Evolutionary conservation across 2,329 filamentous ascomycete genomes (phyloP).

Genomic region (Epichloe brachyelytri): DNA sequence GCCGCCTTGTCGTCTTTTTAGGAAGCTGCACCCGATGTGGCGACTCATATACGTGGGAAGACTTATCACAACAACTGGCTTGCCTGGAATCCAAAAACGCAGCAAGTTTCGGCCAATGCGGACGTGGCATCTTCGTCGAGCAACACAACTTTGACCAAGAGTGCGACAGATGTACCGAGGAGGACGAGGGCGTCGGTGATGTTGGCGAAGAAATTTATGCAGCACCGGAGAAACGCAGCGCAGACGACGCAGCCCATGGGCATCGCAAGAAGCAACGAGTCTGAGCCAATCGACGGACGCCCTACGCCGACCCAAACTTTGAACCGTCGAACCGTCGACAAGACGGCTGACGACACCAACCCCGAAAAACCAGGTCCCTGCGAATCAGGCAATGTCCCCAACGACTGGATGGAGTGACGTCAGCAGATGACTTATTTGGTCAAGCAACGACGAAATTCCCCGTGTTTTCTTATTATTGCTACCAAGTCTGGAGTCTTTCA

Average conservation of each 20-base stretch:
- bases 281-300: constrained; percentile 8
- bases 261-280: constrained; percentile 20
- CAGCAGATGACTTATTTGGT: background rate
- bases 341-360: no score
- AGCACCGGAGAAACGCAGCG: constrained; percentile 8
- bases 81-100: constrained; percentile 38
- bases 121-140: constrained; percentile 26
- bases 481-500: no score
- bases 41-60: constrained; percentile 27
- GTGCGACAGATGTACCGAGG: constrained; percentile 29
- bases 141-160: constrained; percentile 35
- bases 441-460: no score
- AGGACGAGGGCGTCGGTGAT: constrained; percentile 29
- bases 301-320: no score
- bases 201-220: constrained; percentile 19
- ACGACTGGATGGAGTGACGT: background rate
- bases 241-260: constrained; percentile 9
- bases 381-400: background rate
- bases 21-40: constrained; percentile 31
- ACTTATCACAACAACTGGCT: constrained; percentile 31
- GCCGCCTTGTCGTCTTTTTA: constrained; percentile 31
- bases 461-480: background rate
- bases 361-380: no score
- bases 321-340: no score
- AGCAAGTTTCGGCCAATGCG: constrained; percentile 31